Base-by-base conservation (phyloP, 495 filamentous ascomycete genomes). In the Penicillium coprophilum region DNA sequence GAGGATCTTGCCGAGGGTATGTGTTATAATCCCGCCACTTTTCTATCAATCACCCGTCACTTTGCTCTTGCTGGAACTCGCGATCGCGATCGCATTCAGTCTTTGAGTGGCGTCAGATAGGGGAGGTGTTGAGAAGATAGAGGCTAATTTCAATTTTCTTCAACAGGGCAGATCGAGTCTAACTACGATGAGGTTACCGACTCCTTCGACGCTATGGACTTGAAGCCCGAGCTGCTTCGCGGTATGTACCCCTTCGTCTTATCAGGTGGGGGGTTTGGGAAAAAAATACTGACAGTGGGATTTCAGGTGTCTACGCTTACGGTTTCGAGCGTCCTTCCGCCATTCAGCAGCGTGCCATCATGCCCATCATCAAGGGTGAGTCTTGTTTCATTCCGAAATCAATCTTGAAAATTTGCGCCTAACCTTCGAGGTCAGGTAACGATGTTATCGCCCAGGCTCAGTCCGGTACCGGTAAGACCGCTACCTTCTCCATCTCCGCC, bases 171-270 rank as follows among this genome's bases (percentile, higher is more conserved):
- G 80, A 97, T 99, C 82, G 94, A 97, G 81, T 96, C 92, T 69
- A 99, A 97, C 89, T 99, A 99, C 80, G 94, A 99, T 85, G 95
- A 99, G 85, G 90, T 93, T 67, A 94, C 92, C 74, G 94, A 99
- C 78, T 96, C 92, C 55, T 98, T 98, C 77, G 94, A 98, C 78
- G 83, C 91, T 59, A 98, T 98, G 94, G 86, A 87, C 78, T 83
- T 98, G 68, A 96, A 95, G 84, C 65, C 88, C 46, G 94, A 98
- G 84, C 86, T 98, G 69, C 88, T 98, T 68, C 92, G 94, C 81
- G 94, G 91, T 94, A 86, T 79, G 87, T 78, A 46, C 64, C 52
- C 51, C 38, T 46, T 50, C 39, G 17, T 34, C 54, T 47, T 51
- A 43, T 55, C 59, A 55, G 56, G 59, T 46, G 58, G 60, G 60